Percentiles rank a stretch among this genome's conserved stretches.
Conservation (phyloP, 495 filamentous ascomycete species). For the Lasiosphaeria hispida region DNA sequence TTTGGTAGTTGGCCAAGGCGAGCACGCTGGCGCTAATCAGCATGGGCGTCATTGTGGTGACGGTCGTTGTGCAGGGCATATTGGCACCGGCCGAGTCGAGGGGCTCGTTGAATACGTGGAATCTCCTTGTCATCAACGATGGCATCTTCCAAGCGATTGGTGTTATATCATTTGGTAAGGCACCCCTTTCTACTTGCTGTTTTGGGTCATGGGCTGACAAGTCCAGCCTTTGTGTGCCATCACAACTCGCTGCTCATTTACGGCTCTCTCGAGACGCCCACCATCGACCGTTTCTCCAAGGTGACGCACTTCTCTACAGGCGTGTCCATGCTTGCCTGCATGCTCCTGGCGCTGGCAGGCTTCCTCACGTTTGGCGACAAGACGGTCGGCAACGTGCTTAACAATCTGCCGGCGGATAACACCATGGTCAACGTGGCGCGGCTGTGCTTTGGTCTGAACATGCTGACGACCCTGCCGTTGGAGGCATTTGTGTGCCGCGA, state of each 20-base stretch:
- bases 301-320: constrained; percentile 91
- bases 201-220: constrained; percentile 26
- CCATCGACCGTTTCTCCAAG: constrained; percentile 84
- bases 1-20: constrained; percentile 80
- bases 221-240: constrained; percentile 80
- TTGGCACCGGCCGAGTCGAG: constrained; percentile 65
- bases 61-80: constrained; percentile 83
- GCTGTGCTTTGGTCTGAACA: constrained; percentile 94
- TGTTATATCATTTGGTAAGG: constrained; percentile 91
- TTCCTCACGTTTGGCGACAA: constrained; percentile 91
- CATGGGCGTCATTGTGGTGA: constrained; percentile 84
- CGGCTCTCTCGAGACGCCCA: constrained; percentile 89
- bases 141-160: constrained; percentile 95
- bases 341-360: constrained; percentile 82
- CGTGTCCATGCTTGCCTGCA: constrained; percentile 84
- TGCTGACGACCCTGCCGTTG: constrained; percentile 94
- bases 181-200: not conserved
- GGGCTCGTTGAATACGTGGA: constrained; percentile 61
- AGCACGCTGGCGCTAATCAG: constrained; percentile 85
- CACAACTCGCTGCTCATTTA: constrained; percentile 98
- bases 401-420: constrained; percentile 91
- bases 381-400: constrained; percentile 92
- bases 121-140: constrained; percentile 68
- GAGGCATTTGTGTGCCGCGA: constrained; percentile 97
- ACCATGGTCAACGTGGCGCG: constrained; percentile 90